phyloP scores from a whole-genome alignment of 331 rosid species.

The Saraca asoca region DNA sequence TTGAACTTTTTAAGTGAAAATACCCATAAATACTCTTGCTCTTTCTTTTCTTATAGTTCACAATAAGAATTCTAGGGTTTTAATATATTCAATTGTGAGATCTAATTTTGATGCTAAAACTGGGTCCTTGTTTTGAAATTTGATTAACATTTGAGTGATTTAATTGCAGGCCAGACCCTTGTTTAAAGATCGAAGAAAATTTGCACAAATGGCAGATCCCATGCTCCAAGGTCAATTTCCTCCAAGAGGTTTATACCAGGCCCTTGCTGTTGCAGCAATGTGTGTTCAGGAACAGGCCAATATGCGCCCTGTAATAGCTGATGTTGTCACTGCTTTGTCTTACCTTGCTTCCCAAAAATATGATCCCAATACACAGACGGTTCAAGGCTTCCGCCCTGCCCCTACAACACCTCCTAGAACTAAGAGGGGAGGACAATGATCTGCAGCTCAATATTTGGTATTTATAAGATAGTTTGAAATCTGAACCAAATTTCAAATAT shows the following conservation, averaged over 20 bases:
- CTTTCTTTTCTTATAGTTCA: slow-evolving; percentile 6
- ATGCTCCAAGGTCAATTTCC: slow-evolving; percentile 86
- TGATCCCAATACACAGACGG: slow-evolving; percentile 50
- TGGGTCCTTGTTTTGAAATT: slow-evolving; percentile 17
- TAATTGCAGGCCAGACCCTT: slow-evolving; percentile 78
- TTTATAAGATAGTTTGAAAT: slow-evolving; percentile 25
- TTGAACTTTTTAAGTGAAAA: slow-evolving; percentile 6
- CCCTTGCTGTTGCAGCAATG: slow-evolving; percentile 96
- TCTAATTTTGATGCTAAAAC: slow-evolving; percentile 9
- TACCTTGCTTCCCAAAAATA: slow-evolving; percentile 81
- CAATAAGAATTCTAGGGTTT: slow-evolving; percentile 3
- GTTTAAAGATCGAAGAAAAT: slow-evolving; percentile 71
- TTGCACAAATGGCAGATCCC: slow-evolving; percentile 93
- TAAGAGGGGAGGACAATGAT: slow-evolving; percentile 49
- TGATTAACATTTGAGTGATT: slow-evolving; percentile 28
- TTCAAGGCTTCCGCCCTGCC: slow-evolving; percentile 53
- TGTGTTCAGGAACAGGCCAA: slow-evolving; percentile 95
- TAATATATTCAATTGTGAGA: neutral
- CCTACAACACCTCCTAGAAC: slow-evolving; percentile 70
- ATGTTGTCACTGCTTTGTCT: slow-evolving; percentile 88
- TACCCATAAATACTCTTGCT: neutral
- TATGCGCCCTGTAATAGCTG: slow-evolving; percentile 88
- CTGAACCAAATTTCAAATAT: slow-evolving; percentile 15
- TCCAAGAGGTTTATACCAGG: slow-evolving; percentile 84
- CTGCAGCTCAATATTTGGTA: slow-evolving; percentile 40